Evolutionary conservation across 2,329 filamentous ascomycete genomes (phyloP), one percentile per base, ranked within the genome.

Genomic region (Monosporascus sp.): DNA sequence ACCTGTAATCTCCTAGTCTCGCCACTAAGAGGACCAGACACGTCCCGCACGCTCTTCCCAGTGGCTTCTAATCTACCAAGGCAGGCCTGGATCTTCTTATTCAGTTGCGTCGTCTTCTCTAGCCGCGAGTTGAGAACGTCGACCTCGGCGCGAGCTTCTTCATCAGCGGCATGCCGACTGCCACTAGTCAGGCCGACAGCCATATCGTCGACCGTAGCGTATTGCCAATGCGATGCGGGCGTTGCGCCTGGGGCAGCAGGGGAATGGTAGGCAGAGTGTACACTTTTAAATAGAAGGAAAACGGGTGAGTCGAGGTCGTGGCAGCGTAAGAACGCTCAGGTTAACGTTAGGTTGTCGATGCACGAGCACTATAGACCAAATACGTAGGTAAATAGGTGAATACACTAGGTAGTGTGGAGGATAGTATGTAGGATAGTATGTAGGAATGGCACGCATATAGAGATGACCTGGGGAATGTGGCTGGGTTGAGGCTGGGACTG

Each of bases 31-130:
- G 94, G 94, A 1, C 90, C 90, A 52, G 95, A 91, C 11, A 95
- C 92, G 66, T 96, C 90, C 64, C 90, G 87, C 20, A 97, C 91
- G 55, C 88, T 92, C 72, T 91, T 90, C 18, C 93, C 94, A 50
- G 90, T 95, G 38, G 87, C 84, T 63, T 97, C 91, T 37, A 99
- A 78, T 52, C 92, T 83, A 38, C 84, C 82, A 60, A 97, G 80
- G 49, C 90, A 96, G 27, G 89, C 87, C 71, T 96, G 89, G 52
- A 99, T 97, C 77, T 96, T 96, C 76, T 94, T 96, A 35, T 91
- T 96, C 68, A 97, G 81, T 66, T 90, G 84, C 55, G 91, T 88
- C 62, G 95, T 95, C 80, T 96, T 97, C 63, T 95, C 90, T 57
- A 97, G 83, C 39, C 84, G 78, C 51, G 84, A 87, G 62, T 85